Base-by-base conservation (phyloP, 1,284 basidiomycete species). In the Boletus calvinii region DNA sequence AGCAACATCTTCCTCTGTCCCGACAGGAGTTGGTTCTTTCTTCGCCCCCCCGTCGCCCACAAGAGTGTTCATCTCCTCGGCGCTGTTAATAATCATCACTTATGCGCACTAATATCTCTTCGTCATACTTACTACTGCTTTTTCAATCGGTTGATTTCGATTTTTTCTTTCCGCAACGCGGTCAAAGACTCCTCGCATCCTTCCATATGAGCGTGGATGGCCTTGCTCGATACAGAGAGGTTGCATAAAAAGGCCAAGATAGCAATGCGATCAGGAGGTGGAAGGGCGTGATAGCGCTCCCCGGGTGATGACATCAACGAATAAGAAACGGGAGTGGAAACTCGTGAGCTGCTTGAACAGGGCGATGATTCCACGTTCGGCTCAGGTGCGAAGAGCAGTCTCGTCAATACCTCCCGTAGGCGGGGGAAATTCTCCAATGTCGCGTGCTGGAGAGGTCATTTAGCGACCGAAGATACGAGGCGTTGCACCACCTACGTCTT, bases 161-260 rank as follows among this genome's bases (percentile, higher is more conserved):
- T 92, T 70, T 95, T 92, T 70, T 96, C 93, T 74, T 99, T 99
- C 58, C 96, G 77, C 46, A 97, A 77, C 39, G 94, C 91, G 10
- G 97, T 98, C 54, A 99, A 72, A 58, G 89, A 85, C 59, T 88
- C 81, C 63, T 95, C 94, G 62, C 91, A 93, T 48, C 85, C 81
- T 62, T 99, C 97, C 81, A 98, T 91, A 63, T 91, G 92, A 11
- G 78, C 72, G 65, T 95, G 90, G 39, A 98, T 83, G 5, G 84
- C 78, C 66, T 92, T 94, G 68, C 92, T 96, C 42, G 94, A 92
- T 26, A 94, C 85, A 0, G 90, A 94, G 46, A 95, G 72, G 65
- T 96, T 90, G 71, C 89, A 91, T 74, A 99, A 79, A 72, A 96
- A 98, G 9, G 83, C 77, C 48, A 99, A 72, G 56, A 97, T 90